Evolutionary conservation across 2,329 filamentous ascomycete genomes (phyloP).

Genomic region (Alternaria dauci): DNA sequence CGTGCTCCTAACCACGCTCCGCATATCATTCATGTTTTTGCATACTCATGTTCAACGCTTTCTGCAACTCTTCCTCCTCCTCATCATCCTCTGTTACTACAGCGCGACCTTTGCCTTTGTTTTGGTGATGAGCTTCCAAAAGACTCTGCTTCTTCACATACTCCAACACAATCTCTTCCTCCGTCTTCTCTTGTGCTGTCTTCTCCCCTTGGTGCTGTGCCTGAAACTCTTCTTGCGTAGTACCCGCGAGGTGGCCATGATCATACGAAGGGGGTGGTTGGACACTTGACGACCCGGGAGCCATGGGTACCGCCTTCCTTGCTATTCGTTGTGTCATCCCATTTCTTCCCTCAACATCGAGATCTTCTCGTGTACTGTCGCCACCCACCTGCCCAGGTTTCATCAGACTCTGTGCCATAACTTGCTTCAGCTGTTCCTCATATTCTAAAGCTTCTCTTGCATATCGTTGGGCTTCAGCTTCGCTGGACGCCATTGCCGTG

Average conservation of each 20-base stretch:
- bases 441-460: constrained; percentile 11
- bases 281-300: too few species aligned
- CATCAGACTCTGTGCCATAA: neutral
- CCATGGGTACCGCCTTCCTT: neutral
- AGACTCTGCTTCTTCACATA: constrained; percentile 80
- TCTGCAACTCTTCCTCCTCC: neutral
- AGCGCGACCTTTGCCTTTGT: constrained; percentile 15
- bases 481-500: constrained; percentile 26
- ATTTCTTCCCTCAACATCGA: neutral
- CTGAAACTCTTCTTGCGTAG: neutral
- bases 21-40: neutral
- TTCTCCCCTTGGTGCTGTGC: constrained; percentile 48
- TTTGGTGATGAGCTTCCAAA: constrained; percentile 66
- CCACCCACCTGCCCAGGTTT: neutral
- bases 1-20: neutral
- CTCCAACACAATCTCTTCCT: constrained; percentile 77
- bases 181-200: constrained; percentile 55
- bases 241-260: neutral
- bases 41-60: neutral
- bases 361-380: neutral
- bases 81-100: neutral
- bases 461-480: constrained; percentile 12
- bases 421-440: neutral
- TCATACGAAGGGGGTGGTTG: neutral
- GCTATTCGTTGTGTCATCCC: neutral